phyloP scores from a whole-genome alignment of 768 basidiomycete species.

The Flagelloscypha sp. region DNA sequence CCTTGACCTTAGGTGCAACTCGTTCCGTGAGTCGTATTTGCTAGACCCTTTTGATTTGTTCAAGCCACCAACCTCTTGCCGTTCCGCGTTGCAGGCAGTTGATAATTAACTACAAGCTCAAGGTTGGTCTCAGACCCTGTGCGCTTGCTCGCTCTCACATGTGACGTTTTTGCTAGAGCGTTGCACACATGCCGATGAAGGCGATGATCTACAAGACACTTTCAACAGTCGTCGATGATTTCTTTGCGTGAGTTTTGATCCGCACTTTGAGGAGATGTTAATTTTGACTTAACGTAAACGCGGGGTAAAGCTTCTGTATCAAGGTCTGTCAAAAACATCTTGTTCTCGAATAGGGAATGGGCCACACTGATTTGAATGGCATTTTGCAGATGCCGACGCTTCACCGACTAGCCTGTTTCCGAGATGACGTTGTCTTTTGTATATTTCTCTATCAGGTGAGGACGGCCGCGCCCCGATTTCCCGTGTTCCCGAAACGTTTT shows the following conservation, averaged over 20 bases:
- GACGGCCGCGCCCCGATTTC: conserved; percentile 1
- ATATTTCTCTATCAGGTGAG: conserved; percentile 88
- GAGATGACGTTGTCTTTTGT: conserved; percentile 86
- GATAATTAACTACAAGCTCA: conserved; percentile 96
- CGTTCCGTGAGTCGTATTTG: too few species aligned
- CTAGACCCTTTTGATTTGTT: too few species aligned
- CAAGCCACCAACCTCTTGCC: too few species aligned
- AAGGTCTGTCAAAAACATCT: too few species aligned
- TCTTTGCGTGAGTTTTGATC: conserved; percentile 70
- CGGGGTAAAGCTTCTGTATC: conserved; percentile 67
- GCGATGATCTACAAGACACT: conserved; percentile 95
- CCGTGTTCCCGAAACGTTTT: neutral
- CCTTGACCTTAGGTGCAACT: too few species aligned
- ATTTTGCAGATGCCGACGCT: conserved; percentile 96
- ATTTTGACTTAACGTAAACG: conserved; percentile 11
- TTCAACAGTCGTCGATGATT: conserved; percentile 85
- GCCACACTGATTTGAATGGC: too few species aligned
- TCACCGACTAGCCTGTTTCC: conserved; percentile 85
- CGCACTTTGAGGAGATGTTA: too few species aligned
- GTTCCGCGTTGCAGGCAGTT: too few species aligned
- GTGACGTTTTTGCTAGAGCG: conserved; percentile 47
- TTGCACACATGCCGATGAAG: conserved; percentile 98
- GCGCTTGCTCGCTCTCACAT: conserved; percentile 2
- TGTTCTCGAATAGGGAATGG: too few species aligned
- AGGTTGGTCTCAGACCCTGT: conserved; percentile 48